Evolutionary conservation across 1,139 yeast genomes (phyloP), one percentile per base, ranked within the genome.

Genomic region (Pichia sp.): DNA sequence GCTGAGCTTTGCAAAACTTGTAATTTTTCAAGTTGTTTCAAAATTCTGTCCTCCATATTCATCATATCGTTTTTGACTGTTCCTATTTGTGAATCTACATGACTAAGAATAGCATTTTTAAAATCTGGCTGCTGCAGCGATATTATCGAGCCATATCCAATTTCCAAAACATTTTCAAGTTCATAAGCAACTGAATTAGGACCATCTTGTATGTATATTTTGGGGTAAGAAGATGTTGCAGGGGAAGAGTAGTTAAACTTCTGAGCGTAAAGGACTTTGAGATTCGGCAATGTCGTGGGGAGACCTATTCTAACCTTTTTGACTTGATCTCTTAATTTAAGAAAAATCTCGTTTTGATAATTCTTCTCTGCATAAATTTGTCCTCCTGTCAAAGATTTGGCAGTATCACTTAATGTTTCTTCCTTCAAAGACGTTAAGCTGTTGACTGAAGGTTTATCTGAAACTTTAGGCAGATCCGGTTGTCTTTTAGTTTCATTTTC

Each of bases 161-260:
- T 76, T 47, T 87, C 93, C 0, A 68, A 72, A 30, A 90, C 68
- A 52, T 91, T 95, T 59, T 92, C 98, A 29, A 93, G 72, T 67
- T 92, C 97, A 65, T 89, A 92, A 1, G 85, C 76, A 1, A 90
- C 77, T 0, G 80, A 80, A 31, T 79, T 75, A 2, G 71, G 68
- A 0, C 81, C 78, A 60, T 89, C 96, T 61, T 79, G 83, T 7
- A 91, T 76, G 64, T 88, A 87, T 38, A 93, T 81, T n/a, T 83
- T 87, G 0, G 99, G 97, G 62, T 90, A 90, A 1, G 58, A 24
- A 0, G 89, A 86, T 6, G 59, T 53, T 12, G 60, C 63, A 3
- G 60, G 54, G 0, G 95, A 95, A 0, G 93, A 79, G 65, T 86
- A 89, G 1, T 95, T 90, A 72, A 91, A 92, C 64, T 84, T 88